phyloP scores from a whole-genome alignment of 179 eudicot species.

The Sideroxylon spinosum region DNA sequence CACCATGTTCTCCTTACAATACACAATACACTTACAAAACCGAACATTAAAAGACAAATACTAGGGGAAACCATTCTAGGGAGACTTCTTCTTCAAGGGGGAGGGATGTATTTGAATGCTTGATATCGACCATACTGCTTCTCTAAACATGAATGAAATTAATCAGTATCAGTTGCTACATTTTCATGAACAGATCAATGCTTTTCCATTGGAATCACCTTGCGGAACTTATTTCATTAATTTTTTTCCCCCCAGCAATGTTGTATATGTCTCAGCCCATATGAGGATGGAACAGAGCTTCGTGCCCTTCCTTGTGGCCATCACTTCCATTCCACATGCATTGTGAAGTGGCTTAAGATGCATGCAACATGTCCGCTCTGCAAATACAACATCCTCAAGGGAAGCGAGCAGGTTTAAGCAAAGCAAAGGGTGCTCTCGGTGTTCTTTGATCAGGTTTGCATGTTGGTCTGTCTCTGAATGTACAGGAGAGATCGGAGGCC shows the following conservation, averaged over 20 bases:
- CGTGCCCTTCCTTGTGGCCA: slow-evolving; percentile 70
- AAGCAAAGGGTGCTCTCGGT: background rate
- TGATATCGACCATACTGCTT: no score
- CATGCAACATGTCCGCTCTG: slow-evolving; percentile 87
- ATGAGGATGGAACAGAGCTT: slow-evolving; percentile 67
- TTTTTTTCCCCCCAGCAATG: slow-evolving; percentile 49
- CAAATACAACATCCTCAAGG: slow-evolving; percentile 71
- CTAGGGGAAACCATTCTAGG: no score
- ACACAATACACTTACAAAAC: no score
- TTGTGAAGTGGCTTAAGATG: slow-evolving; percentile 79
- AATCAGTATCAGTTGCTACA: no score
- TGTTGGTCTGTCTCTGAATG: background rate
- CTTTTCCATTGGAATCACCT: background rate
- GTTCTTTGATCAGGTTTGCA: slow-evolving; percentile 1
- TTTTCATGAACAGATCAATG: background rate
- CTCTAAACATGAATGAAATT: no score
- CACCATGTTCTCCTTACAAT: no score
- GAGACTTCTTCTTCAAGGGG: no score
- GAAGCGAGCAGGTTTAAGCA: slow-evolving; percentile 33
- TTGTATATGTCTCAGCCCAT: slow-evolving; percentile 67
- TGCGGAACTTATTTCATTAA: background rate
- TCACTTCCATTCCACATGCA: slow-evolving; percentile 65
- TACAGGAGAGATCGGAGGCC: slow-evolving; percentile 18
- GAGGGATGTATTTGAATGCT: no score
- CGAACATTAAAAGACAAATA: no score